A percentile compares a stretch with the other conserved stretches of the same genome.
Evolutionary conservation across 2,329 filamentous ascomycete genomes (phyloP).

Genomic region (Alternaria infectoria): DNA sequence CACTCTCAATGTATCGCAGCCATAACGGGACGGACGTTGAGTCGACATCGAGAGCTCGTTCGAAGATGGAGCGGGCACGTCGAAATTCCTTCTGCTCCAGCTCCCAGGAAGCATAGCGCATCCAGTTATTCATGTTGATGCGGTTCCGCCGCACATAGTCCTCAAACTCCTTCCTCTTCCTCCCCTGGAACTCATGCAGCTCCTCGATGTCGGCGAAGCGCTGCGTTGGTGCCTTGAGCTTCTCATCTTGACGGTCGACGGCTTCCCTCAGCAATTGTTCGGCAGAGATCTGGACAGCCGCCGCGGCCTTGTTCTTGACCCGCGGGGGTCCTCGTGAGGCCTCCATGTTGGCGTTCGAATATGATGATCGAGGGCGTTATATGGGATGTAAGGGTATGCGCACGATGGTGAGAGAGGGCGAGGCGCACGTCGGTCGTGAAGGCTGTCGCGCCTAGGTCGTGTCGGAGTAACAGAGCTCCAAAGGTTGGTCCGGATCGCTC

Average conservation of each 20-base stretch:
- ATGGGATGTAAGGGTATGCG: background rate
- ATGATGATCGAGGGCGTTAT: background rate
- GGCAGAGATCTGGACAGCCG: conserved; percentile 83
- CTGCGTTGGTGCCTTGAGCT: conserved; percentile 87
- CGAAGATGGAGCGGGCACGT: conserved; percentile 89
- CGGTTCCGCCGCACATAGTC: conserved; percentile 96
- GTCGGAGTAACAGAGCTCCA: conserved; percentile 7
- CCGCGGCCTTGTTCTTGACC: conserved; percentile 98
- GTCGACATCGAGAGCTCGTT: conserved; percentile 91
- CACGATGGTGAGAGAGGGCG: background rate
- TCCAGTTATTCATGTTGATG: conserved; percentile 98
- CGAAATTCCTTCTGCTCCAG: conserved; percentile 97
- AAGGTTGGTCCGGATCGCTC: conserved; percentile 6
- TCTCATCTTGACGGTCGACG: conserved; percentile 91
- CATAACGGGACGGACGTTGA: conserved; percentile 85
- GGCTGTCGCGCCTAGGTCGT: conserved; percentile 5
- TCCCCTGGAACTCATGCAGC: conserved; percentile 94
- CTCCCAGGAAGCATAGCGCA: conserved; percentile 96
- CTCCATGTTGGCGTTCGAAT: conserved; percentile 70
- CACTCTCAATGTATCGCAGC: conserved; percentile 92
- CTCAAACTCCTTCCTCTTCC: conserved; percentile 96
- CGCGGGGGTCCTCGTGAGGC: conserved; percentile 83
- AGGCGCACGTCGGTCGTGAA: background rate
- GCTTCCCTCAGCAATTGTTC: conserved; percentile 97
- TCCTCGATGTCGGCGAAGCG: conserved; percentile 96